Conservation (phyloP, 1,139 yeast genomes). For the Zygosaccharomyces sapae region DNA sequence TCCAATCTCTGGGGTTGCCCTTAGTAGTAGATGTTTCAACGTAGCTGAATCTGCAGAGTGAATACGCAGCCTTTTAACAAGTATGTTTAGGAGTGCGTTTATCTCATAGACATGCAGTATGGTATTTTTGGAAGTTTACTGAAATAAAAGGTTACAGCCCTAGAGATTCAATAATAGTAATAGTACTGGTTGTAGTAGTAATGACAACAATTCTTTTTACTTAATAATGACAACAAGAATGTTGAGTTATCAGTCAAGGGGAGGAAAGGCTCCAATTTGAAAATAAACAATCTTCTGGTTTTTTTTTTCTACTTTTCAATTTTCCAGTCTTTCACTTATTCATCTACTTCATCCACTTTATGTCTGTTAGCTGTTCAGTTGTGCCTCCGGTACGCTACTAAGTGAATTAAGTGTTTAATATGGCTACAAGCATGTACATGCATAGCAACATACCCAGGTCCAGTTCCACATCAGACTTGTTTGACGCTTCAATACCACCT, state of each 20-base stretch:
- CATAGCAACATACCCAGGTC: constrained; percentile 20
- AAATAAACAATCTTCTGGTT: constrained; percentile 3
- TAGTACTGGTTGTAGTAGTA: not conserved
- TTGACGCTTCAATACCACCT: constrained; percentile 15
- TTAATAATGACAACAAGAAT: not conserved
- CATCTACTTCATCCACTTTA: not conserved
- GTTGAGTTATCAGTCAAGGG: not conserved
- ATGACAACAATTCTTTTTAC: not conserved
- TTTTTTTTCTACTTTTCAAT: not conserved
- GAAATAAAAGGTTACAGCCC: not conserved
- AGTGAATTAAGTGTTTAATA: not conserved
- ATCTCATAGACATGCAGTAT: not conserved
- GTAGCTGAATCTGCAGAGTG: too few species aligned
- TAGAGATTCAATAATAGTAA: not conserved
- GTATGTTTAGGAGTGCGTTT: not conserved
- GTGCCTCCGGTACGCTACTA: too few species aligned
- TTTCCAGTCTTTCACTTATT: not conserved
- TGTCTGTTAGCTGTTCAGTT: too few species aligned
- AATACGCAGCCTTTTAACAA: too few species aligned
- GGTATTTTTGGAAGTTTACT: not conserved
- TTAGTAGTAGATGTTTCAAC: too few species aligned
- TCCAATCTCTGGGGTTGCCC: not conserved
- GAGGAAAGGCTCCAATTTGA: not conserved
- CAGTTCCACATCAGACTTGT: constrained; percentile 23
- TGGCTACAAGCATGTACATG: constrained; percentile 2